Percentiles rank a stretch among this genome's conserved stretches.
These are phyloP conservation scores for Exophiala mesophila DNA, from an alignment of 2,329 filamentous ascomycete genomes.

Conservation along the genomic window DNA sequence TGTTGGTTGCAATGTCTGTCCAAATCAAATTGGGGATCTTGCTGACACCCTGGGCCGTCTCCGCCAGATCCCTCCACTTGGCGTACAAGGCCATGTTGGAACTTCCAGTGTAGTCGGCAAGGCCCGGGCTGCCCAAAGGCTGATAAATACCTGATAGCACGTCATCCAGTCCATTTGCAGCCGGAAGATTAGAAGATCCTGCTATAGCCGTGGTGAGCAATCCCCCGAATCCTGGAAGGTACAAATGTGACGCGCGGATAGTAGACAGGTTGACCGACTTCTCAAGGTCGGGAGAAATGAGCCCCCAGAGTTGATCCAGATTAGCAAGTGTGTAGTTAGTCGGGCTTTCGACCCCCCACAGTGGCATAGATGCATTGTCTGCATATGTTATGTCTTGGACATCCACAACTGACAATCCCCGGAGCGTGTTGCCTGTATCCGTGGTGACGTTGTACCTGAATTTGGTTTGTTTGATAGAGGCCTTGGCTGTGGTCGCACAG, in stretches of 20 bases:
- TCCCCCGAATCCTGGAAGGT: conserved; percentile 29
- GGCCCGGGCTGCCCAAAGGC: background rate
- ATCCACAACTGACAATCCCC: conserved; percentile 32
- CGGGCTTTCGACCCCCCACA: conserved; percentile 38
- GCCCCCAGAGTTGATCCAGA: conserved; percentile 38
- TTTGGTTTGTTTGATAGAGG: conserved; percentile 43
- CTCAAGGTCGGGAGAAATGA: conserved; percentile 32
- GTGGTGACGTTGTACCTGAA: conserved; percentile 39
- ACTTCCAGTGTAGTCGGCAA: conserved; percentile 29
- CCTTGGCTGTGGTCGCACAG: conserved; percentile 41
- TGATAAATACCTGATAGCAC: conserved; percentile 9
- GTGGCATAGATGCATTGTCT: conserved; percentile 29
- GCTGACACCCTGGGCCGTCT: conserved; percentile 26
- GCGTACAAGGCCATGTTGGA: conserved; percentile 38
- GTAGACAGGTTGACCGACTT: conserved; percentile 33
- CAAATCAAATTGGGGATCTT: conserved; percentile 43
- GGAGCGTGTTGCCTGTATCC: conserved; percentile 32
- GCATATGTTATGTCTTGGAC: conserved; percentile 37
- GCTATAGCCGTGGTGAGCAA: conserved; percentile 13
- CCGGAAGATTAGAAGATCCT: conserved; percentile 32
- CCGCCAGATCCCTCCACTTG: conserved; percentile 37
- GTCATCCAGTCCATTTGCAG: conserved; percentile 29
- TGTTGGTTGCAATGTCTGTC: conserved; percentile 43
- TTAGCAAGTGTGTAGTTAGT: conserved; percentile 26
- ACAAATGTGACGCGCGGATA: conserved; percentile 30